Conservation (phyloP, 2,329 filamentous ascomycete species). For the Drechmeria coniospora region DNA sequence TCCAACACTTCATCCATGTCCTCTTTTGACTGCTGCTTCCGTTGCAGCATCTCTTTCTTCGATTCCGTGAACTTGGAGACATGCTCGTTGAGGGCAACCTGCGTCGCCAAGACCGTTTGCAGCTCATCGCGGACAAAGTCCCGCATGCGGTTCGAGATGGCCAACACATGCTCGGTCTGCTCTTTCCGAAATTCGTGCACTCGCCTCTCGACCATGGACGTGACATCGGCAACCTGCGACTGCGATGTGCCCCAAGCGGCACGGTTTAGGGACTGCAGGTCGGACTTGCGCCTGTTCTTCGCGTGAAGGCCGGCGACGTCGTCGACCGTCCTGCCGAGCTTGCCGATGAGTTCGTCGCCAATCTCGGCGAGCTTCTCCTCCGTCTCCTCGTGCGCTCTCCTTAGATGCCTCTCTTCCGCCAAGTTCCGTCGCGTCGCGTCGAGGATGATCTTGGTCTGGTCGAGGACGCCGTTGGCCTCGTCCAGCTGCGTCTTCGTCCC, state of each 20-base stretch:
- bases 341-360: conserved; percentile 62
- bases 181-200: conserved; percentile 57
- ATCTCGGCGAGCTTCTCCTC: conserved; percentile 62
- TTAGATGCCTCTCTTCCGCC: conserved; percentile 62
- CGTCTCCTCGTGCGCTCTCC: conserved; percentile 74
- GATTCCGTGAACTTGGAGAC: conserved; percentile 51
- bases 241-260: conserved; percentile 66
- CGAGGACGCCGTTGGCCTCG: conserved; percentile 64
- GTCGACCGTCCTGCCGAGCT: conserved; percentile 59
- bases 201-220: conserved; percentile 58
- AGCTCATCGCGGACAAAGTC: conserved; percentile 64
- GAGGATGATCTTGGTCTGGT: conserved; percentile 77
- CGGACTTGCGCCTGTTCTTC: conserved; percentile 74
- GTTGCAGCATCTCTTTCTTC: conserved; percentile 50
- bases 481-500: conserved; percentile 56
- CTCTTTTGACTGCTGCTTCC: conserved; percentile 55
- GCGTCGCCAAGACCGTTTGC: conserved; percentile 52
- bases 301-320: conserved; percentile 73
- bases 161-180: conserved; percentile 55
- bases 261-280: conserved; percentile 67
- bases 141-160: conserved; percentile 57
- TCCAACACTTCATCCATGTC: conserved; percentile 85
- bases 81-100: conserved; percentile 55
- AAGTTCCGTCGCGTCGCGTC: conserved; percentile 61
- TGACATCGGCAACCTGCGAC: conserved; percentile 60